Base-by-base conservation (phyloP, 169 alveolate genomes). In the Eimeria necatrix region DNA sequence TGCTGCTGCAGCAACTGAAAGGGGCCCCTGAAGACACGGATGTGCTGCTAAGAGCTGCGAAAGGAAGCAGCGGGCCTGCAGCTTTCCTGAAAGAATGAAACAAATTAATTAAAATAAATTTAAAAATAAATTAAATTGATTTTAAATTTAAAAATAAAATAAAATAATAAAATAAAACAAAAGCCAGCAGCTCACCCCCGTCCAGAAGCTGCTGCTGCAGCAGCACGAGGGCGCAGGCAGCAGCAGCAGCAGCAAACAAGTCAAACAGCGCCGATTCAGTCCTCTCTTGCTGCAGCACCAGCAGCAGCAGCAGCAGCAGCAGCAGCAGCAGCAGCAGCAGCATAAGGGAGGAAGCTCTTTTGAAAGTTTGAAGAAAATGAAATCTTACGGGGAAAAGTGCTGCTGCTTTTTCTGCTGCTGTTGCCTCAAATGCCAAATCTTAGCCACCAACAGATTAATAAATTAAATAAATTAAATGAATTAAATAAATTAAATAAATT, bases 311-410 rank as follows among this genome's bases (percentile, higher is more conserved):
- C 14, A 56, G 64, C 64, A 56, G 64, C 64, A 56, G 14, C 64
- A 56, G 68, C 68, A 56, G 68, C 68, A 56, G 68, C 68, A 56
- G 22, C 68, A 56, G 68, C 68, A 56, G 68, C 68, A 56, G 68
- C 68, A 56, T 10, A 10, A 56, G 20, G 68, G 22, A 0, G 41
- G 41, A 32, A 32, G 41, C 2, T 0, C 41, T 32, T 32, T 32
- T 56, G 68, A 56, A 56, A 14, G 20, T 56, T 10, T 18, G 68
- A 56, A 56, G 68, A 56, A 56, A 56, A 10, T 14, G 68, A 56
- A 56, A 0, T 14, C 12, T 14, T 56, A 14, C 12, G 2, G 20
- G 68, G 2, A 56, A 56, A 56, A 32, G 41, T 32, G 41, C 41
- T 32, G 41, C 41, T 32, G 41, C 41, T 32, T 32, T 32, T 32